Evolutionary conservation across 208 protist species (phyloP), one percentile per base, ranked within the genome.

Genomic region (Acanthamoeba sp.): DNA sequence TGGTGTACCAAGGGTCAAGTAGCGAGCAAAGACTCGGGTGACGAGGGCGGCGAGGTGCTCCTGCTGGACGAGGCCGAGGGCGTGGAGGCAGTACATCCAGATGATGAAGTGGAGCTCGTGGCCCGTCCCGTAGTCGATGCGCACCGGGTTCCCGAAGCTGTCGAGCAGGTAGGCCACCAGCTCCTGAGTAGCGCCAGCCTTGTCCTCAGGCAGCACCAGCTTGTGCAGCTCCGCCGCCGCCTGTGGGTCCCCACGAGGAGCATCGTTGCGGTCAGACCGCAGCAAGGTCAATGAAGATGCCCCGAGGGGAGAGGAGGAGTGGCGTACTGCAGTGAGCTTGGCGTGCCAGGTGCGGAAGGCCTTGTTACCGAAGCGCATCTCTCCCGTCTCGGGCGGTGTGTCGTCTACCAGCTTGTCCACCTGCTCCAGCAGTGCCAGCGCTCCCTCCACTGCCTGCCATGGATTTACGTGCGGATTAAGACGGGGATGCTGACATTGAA

Each of bases 71-170:
- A 50, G 55, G 4, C 96, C 95, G 0, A 98, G 96, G 20, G 14
- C 16, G 42, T 93, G 40, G 48, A 95, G 94, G 96, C 73, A 97
- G 94, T 94, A 98, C 45, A 99, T 69, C n/a, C 98, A 98, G 10
- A 97, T 96, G 45, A 99, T 97, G 95, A 99, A 99, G 93, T 99
- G 97, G 24, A 99, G 90, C 96, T 99, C 99, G 95, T 99, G 99
- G 20, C 99, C 99, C 40, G 99, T 99, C 73, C 99, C 99, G 95
- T 99, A 99, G 97, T 99, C 99, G 10, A 99, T 99, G 62, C 99
- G 97, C 5, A 96, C 98, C 42, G 95, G 76, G 95, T 99, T 99
- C 12, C 99, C 99, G 82, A 99, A 99, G 48, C 97, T 94, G 85
- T 99, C 98, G 62, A 96, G 94, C 24, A 99, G 93, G 96, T 99